Conservation (phyloP, 2,329 filamentous ascomycete genomes). For the Cercospora zeae-maydis region DNA sequence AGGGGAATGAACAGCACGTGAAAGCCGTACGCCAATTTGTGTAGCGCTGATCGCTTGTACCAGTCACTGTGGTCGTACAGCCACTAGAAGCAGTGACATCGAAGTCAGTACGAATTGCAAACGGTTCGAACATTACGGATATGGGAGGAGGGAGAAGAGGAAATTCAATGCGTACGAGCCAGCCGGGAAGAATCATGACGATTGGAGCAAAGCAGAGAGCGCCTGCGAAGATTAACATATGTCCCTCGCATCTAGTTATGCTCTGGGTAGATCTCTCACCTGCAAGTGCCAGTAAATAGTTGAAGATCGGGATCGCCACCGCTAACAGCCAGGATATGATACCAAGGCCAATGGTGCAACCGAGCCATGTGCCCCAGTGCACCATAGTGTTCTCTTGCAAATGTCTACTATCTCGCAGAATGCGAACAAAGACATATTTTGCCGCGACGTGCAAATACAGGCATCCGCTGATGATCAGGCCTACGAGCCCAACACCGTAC, state of each 20-base stretch:
- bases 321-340: conserved; percentile 51
- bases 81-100: conserved; percentile 36
- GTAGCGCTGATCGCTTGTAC: conserved; percentile 36
- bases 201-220: conserved; percentile 51
- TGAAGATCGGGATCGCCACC: conserved; percentile 55
- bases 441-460: conserved; percentile 51
- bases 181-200: conserved; percentile 48
- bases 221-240: neutral
- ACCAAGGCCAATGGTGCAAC: conserved; percentile 43
- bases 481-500: conserved; percentile 58
- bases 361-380: conserved; percentile 54
- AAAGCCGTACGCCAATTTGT: conserved; percentile 41
- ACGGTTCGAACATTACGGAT: neutral
- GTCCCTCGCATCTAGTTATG: neutral
- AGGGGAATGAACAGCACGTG: conserved; percentile 45
- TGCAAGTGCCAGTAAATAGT: conserved; percentile 49
- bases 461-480: conserved; percentile 51
- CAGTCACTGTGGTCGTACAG: conserved; percentile 48
- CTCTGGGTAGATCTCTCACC: conserved; percentile 34
- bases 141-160: neutral
- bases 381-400: conserved; percentile 50
- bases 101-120: neutral
- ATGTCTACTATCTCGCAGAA: conserved; percentile 51
- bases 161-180: conserved; percentile 31
- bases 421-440: conserved; percentile 56